Conservation (phyloP, 148 eudicot genomes). For the Rhododendron henanense region DNA sequence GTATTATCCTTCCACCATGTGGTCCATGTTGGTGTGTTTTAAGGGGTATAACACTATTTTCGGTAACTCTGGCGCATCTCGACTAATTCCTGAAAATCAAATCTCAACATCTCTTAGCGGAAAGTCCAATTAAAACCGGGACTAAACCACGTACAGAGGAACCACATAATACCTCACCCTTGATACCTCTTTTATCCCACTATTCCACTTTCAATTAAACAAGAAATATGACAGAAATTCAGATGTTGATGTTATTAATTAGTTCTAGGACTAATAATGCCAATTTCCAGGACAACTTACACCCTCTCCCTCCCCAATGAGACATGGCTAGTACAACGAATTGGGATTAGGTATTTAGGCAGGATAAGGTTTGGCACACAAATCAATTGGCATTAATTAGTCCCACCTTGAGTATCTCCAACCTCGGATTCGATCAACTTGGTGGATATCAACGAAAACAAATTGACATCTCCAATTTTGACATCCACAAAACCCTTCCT, state of each 20-base stretch:
- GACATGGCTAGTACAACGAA: not conserved
- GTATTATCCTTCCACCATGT: not conserved
- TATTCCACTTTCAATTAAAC: not conserved
- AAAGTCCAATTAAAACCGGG: no score
- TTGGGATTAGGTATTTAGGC: not conserved
- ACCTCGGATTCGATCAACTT: no score
- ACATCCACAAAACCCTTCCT: no score
- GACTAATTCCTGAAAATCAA: not conserved
- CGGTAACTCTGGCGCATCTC: no score
- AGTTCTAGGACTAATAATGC: not conserved
- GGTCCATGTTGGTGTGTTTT: not conserved
- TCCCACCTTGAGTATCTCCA: not conserved
- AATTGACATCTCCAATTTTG: no score
- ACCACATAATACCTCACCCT: no score
- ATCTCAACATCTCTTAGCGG: no score
- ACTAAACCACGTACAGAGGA: no score
- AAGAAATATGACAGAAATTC: no score
- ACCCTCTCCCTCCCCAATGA: not conserved
- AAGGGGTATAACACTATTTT: not conserved
- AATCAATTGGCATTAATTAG: not conserved
- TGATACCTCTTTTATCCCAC: not conserved
- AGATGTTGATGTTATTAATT: not conserved
- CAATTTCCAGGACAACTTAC: not conserved
- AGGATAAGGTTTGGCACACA: not conserved
- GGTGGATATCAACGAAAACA: no score